phyloP scores from a whole-genome alignment of 23 red algal genomes.

The Chondrus crispus region DNA sequence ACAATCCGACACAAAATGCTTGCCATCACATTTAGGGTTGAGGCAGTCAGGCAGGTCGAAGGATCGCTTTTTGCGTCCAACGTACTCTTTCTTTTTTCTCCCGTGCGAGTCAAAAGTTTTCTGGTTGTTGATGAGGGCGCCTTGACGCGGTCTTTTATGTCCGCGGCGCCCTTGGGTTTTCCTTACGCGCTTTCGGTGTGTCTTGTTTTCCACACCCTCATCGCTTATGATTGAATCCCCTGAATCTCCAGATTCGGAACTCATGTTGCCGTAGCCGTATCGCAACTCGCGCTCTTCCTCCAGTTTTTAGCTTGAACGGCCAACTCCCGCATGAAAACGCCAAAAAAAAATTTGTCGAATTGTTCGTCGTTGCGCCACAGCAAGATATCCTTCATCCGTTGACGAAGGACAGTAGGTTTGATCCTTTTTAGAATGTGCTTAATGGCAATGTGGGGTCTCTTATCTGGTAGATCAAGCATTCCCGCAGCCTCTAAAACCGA shows the following conservation, averaged over 20 bases:
- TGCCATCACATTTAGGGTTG: not conserved
- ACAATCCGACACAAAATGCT: not conserved
- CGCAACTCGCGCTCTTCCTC: not conserved
- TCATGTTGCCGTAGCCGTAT: too few species aligned
- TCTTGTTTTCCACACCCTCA: too few species aligned
- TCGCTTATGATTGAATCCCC: not conserved
- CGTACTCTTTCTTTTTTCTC: not conserved
- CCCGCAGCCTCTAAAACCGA: not conserved
- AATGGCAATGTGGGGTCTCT: not conserved
- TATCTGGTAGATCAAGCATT: not conserved
- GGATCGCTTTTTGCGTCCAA: not conserved
- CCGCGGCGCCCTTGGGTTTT: too few species aligned
- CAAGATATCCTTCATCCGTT: not conserved
- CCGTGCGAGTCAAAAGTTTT: too few species aligned
- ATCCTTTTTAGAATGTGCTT: not conserved
- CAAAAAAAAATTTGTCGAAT: not conserved
- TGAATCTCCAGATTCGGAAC: too few species aligned
- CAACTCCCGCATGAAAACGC: not conserved
- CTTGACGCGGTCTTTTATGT: too few species aligned
- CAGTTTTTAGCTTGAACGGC: not conserved
- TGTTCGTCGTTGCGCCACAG: not conserved
- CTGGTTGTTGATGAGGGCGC: not conserved
- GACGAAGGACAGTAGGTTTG: not conserved
- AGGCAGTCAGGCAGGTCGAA: not conserved
- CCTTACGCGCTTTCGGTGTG: too few species aligned